Percentiles rank a stretch among this genome's conserved stretches.
Evolutionary conservation across 768 basidiomycete species (phyloP).

Genomic region (Serendipita vermifera): DNA sequence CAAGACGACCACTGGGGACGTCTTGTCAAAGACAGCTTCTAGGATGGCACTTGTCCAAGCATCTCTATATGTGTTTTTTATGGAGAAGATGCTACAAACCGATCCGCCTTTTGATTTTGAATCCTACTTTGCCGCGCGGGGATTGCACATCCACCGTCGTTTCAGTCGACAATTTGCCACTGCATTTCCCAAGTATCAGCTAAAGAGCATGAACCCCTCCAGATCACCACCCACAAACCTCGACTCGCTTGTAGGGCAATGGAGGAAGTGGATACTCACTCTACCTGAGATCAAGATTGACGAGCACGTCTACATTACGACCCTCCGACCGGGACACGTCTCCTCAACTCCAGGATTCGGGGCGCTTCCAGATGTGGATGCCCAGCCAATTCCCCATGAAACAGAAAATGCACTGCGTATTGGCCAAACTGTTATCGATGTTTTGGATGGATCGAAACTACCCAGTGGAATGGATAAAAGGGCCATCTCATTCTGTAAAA

Average conservation of each 20-base stretch:
- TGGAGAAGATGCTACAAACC: neutral
- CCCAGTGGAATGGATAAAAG: too few relatives aligned
- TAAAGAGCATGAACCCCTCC: neutral
- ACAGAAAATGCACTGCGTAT: too few relatives aligned
- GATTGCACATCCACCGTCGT: neutral
- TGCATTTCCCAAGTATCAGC: neutral
- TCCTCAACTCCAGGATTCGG: neutral
- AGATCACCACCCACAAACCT: neutral
- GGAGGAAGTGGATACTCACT: neutral
- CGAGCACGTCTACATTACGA: neutral
- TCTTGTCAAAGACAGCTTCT: neutral
- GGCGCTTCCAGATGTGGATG: too few relatives aligned
- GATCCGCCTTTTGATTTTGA: neutral
- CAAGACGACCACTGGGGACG: neutral
- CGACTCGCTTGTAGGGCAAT: neutral
- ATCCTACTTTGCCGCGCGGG: neutral
- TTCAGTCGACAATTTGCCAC: neutral
- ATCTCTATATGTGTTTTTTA: neutral
- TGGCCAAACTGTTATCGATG: neutral
- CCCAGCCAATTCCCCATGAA: too few relatives aligned
- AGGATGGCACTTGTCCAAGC: neutral
- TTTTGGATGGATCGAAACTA: slow-evolving; percentile 2
- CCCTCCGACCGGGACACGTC: neutral
- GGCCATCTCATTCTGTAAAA: too few relatives aligned
- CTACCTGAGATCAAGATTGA: neutral